Conservation (phyloP, 164 flowering plant species). For the Vitis rotundifolia region DNA sequence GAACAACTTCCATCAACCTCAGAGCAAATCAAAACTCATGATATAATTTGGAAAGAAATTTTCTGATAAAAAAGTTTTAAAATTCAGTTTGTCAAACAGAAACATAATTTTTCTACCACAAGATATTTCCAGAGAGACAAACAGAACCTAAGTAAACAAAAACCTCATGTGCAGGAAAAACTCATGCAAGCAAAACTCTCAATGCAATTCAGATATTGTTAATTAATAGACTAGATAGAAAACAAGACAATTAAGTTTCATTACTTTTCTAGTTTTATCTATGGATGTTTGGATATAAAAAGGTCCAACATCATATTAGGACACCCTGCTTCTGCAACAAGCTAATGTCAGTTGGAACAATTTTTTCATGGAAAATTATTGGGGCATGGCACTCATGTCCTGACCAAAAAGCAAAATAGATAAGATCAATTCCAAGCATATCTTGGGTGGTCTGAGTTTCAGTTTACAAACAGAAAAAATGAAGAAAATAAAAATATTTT, state of each 20-base stretch:
- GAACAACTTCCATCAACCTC: too few species aligned
- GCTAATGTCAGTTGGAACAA: background rate
- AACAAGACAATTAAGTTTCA: background rate
- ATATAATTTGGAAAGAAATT: too few species aligned
- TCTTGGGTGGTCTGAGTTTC: background rate
- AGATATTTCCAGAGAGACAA: too few species aligned
- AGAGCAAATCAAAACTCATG: too few species aligned
- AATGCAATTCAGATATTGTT: background rate
- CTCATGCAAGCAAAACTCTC: too few species aligned
- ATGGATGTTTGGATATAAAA: background rate
- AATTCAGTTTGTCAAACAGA: too few species aligned
- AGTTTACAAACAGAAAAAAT: background rate
- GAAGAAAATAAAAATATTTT: background rate
- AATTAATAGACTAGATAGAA: background rate
- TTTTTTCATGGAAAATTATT: background rate
- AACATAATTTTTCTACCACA: too few species aligned
- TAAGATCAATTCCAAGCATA: too few species aligned
- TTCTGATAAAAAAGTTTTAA: too few species aligned
- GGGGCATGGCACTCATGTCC: background rate
- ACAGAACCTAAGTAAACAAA: too few species aligned
- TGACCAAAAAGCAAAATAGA: background rate
- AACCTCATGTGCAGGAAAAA: too few species aligned
- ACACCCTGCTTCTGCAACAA: background rate
- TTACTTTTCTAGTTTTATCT: background rate
- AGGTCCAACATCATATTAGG: background rate